Base-by-base conservation (phyloP, 495 filamentous ascomycete genomes). In the Hamigera avellanea region DNA sequence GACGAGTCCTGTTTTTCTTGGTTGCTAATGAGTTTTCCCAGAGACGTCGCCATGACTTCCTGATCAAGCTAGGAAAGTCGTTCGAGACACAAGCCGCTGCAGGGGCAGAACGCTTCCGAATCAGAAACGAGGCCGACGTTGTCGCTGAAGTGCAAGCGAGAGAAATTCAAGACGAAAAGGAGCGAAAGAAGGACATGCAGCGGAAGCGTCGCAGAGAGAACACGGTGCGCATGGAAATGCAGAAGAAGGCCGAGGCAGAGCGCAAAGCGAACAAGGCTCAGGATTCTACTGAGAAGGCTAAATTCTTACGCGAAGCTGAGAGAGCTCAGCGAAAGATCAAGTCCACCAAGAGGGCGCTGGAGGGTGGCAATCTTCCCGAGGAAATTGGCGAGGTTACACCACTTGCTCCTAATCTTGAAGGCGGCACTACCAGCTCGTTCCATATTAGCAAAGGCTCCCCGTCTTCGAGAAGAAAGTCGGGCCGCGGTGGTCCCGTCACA, bases 151-250 rank as follows among this genome's bases (percentile, higher is more conserved):
- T 98, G 1, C 83, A 91, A 41, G 78, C 82, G 37, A 83, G 83
- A 43, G 91, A 95, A 53, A 69, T 95, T 6, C 81, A 82, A 38
- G 86, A 91, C 33, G 91, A 99, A 54, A 99, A 96, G 56, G 93
- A 96, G 59, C 85, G 93, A 18, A 99, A 99, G 70, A 99, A 99
- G 64, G 91, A 96, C 44, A 94, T 95, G 83, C 91, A 99, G 51
- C 81, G 93, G 16, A 96, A 95, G 63, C 78, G 91, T 16, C 80
- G 91, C n/a, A 77, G 91, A 14, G 91, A 98, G 54, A 95, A 95
- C 61, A 93, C 91, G 8, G 81, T 95, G 53, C 81, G 83, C 10
- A 70, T 78, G 39, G 86, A 89, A 30, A 75, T 84, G 49, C 79
- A 87, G 47, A 89, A 93, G 61, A 83, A 89, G 44, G 68, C 80